Evolutionary conservation across 805 yeast genomes (phyloP).

Genomic region (Metschnikowia koreensis): DNA sequence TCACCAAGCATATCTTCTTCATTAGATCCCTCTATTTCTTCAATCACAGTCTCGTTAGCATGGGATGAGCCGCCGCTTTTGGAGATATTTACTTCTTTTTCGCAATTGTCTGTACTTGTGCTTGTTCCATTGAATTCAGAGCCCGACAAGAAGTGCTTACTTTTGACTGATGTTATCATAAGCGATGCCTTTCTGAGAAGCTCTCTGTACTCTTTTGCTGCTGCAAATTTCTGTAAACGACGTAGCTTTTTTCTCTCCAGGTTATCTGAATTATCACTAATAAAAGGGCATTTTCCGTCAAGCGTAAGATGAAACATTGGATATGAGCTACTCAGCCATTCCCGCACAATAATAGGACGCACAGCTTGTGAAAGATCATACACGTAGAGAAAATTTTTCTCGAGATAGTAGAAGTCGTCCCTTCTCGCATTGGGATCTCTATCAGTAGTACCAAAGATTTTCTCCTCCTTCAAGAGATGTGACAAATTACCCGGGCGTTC

Average conservation of each 20-base stretch:
- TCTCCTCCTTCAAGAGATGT: slow-evolving; percentile 77
- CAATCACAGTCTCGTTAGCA: slow-evolving; percentile 14
- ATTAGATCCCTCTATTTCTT: slow-evolving; percentile 6
- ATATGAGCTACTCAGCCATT: slow-evolving; percentile 58
- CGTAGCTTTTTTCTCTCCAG: slow-evolving; percentile 40
- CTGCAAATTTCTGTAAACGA: slow-evolving; percentile 39
- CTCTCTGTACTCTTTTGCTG: slow-evolving; percentile 42
- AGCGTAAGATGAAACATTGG: slow-evolving; percentile 63
- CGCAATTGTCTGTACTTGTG: slow-evolving; percentile 16
- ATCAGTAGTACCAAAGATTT: slow-evolving; percentile 81
- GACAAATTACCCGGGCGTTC: slow-evolving; percentile 24
- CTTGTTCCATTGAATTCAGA: slow-evolving; percentile 9
- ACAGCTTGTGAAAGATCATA: slow-evolving; percentile 77
- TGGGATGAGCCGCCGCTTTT: slow-evolving; percentile 11
- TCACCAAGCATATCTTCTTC: slow-evolving; percentile 11
- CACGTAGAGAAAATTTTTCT: slow-evolving; percentile 65
- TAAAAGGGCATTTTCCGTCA: slow-evolving; percentile 80
- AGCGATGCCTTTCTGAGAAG: slow-evolving; percentile 34
- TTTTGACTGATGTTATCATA: slow-evolving; percentile 27
- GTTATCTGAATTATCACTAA: slow-evolving; percentile 52
- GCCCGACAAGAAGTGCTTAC: slow-evolving; percentile 2
- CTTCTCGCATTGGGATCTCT: slow-evolving; percentile 83
- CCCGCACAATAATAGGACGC: slow-evolving; percentile 79
- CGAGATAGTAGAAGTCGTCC: slow-evolving; percentile 82
- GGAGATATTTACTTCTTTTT: slow-evolving; percentile 4